These are phyloP conservation scores for Capniomyces stellatus DNA, from an alignment of 371 early-diverging fungal genomes.

Conservation along the genomic window DNA sequence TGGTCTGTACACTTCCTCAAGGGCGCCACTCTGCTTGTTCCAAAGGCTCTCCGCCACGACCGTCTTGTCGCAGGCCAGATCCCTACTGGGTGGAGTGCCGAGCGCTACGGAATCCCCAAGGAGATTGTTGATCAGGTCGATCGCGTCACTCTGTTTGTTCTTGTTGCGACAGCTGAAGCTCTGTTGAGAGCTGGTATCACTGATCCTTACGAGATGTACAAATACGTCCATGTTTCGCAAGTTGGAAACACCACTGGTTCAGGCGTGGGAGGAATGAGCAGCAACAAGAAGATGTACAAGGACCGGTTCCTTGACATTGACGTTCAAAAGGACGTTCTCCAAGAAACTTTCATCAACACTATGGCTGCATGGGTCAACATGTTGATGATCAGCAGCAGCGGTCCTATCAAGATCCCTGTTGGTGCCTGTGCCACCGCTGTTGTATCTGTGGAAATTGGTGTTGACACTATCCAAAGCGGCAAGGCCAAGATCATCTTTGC, in stretches of 20 bases:
- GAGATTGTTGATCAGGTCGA: constrained; percentile 88
- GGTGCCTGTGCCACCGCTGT: constrained; percentile 93
- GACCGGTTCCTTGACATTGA: constrained; percentile 68
- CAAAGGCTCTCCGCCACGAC: constrained; percentile 87
- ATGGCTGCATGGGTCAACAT: constrained; percentile 96
- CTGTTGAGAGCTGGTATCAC: constrained; percentile 83
- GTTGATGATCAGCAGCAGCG: constrained; percentile 80
- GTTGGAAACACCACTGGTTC: constrained; percentile 84
- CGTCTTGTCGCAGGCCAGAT: constrained; percentile 90
- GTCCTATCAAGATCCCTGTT: constrained; percentile 91
- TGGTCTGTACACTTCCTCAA: constrained; percentile 71
- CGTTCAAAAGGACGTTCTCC: constrained; percentile 84
- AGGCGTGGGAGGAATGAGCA: constrained; percentile 71
- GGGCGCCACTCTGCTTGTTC: constrained; percentile 78
- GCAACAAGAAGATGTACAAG: constrained; percentile 64
- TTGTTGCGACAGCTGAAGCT: constrained; percentile 89
- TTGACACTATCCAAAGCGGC: constrained; percentile 76
- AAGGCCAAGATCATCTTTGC: constrained; percentile 89
- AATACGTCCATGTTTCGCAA: constrained; percentile 90
- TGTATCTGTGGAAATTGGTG: constrained; percentile 82
- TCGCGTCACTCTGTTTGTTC: constrained; percentile 68
- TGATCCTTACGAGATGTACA: constrained; percentile 94
- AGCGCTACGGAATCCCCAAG: constrained; percentile 88
- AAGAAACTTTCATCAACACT: constrained; percentile 93
- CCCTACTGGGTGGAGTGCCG: constrained; percentile 88